Conservation (phyloP, 2,329 filamentous ascomycete genomes). For the Neonectria magnoliae region DNA sequence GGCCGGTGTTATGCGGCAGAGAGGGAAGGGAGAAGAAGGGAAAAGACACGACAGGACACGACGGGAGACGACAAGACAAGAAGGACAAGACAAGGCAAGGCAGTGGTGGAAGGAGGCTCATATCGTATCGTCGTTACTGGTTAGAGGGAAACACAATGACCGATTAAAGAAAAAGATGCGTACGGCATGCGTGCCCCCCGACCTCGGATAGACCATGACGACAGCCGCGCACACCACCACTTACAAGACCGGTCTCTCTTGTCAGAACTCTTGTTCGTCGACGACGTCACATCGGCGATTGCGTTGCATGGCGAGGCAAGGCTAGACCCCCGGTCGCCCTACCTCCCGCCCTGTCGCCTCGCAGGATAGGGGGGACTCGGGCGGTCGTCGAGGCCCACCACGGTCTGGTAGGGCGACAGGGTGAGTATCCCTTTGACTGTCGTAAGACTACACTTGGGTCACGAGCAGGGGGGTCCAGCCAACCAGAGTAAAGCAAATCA, state of each 20-base stretch:
- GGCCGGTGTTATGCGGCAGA: constrained; percentile 3
- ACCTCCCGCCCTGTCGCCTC: constrained; percentile 16
- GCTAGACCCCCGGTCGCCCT: neutral
- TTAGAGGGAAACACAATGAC: constrained; percentile 13
- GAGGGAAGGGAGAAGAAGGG: constrained; percentile 20
- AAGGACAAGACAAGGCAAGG: neutral
- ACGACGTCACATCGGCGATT: constrained; percentile 18
- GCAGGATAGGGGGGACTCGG: constrained; percentile 22
- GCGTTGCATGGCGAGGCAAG: constrained; percentile 14
- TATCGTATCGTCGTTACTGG: constrained; percentile 13
- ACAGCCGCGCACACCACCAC: constrained; percentile 9
- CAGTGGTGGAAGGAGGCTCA: constrained; percentile 10
- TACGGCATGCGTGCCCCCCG: neutral
- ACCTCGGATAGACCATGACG: constrained; percentile 13
- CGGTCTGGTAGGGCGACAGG: constrained; percentile 16
- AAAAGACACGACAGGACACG: neutral
- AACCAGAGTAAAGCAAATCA: no score
- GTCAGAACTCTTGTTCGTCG: constrained; percentile 4
- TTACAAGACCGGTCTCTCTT: constrained; percentile 1
- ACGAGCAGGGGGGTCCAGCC: no score
- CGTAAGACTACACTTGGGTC: no score
- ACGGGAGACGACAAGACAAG: neutral
- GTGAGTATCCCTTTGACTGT: no score
- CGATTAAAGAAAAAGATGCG: constrained; percentile 8
- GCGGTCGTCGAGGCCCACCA: constrained; percentile 21